A percentile compares a stretch with the other conserved stretches of the same genome.
These are phyloP conservation scores for Plasmopara viticola DNA, from an alignment of 352 stramenopile genomes.

Conservation along the genomic window DNA sequence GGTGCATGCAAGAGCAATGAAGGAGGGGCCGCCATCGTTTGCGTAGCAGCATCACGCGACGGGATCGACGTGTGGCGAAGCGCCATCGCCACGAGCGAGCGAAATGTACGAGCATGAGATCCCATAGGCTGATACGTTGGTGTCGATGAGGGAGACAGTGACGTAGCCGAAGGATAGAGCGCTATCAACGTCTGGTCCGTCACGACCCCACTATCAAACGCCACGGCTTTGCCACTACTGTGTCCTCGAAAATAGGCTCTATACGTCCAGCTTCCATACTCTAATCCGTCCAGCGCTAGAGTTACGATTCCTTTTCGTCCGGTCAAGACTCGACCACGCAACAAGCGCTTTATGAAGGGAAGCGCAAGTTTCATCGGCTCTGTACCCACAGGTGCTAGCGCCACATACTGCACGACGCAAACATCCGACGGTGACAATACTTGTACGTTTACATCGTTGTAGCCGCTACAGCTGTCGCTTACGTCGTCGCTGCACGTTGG, in stretches of 20 bases:
- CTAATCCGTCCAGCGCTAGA: constrained; percentile 42
- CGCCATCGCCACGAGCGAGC: constrained; percentile 19
- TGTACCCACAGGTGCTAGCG: constrained; percentile 30
- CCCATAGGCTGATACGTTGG: constrained; percentile 30
- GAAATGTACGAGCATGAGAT: constrained; percentile 30
- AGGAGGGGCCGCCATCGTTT: constrained; percentile 13
- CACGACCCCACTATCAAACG: constrained; percentile 37
- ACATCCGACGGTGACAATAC: constrained; percentile 25
- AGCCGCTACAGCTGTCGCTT: background rate
- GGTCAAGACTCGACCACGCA: constrained; percentile 37
- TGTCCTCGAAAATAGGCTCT: constrained; percentile 36
- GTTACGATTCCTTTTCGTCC: constrained; percentile 21
- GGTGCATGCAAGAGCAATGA: constrained; percentile 61
- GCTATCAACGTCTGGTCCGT: constrained; percentile 54
- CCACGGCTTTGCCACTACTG: background rate
- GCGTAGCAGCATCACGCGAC: constrained; percentile 1
- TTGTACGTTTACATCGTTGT: constrained; percentile 11
- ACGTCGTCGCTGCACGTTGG: constrained; percentile 9
- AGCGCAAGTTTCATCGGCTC: constrained; percentile 38
- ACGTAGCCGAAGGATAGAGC: constrained; percentile 40
- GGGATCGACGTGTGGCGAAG: constrained; percentile 1
- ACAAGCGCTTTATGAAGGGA: constrained; percentile 46
- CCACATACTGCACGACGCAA: constrained; percentile 43
- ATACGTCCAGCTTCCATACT: constrained; percentile 60
- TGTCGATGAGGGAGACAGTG: background rate